Evolutionary conservation across 208 protist species (phyloP).

Genomic region (Wallacemonas rigidus): DNA sequence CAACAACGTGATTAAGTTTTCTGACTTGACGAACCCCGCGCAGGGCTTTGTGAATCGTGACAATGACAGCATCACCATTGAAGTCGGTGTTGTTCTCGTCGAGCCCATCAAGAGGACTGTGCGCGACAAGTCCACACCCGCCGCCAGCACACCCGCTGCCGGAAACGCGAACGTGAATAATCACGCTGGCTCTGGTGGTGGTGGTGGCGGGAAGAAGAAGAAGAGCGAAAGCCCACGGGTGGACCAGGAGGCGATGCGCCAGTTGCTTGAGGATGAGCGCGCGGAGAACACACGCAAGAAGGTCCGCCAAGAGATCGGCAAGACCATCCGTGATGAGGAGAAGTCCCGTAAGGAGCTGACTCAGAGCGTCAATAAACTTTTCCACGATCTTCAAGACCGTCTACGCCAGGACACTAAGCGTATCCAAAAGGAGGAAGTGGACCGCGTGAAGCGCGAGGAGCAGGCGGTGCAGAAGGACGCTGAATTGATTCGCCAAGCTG

Average conservation of each 20-base stretch:
- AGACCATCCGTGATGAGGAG: constrained; percentile 82
- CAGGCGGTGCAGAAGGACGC: constrained; percentile 73
- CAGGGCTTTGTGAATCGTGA: constrained; percentile 78
- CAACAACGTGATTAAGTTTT: constrained; percentile 89
- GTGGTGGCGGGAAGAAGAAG: constrained; percentile 49
- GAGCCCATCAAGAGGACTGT: constrained; percentile 61
- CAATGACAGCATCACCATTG: constrained; percentile 86
- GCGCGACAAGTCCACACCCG: constrained; percentile 45
- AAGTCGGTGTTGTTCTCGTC: constrained; percentile 89
- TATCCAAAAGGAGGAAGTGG: constrained; percentile 67
- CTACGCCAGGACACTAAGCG: constrained; percentile 74
- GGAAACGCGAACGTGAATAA: constrained; percentile 6
- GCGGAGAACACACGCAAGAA: constrained; percentile 71
- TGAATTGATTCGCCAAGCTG: constrained; percentile 76
- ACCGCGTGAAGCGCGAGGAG: constrained; percentile 81
- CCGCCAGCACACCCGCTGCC: constrained; percentile 21
- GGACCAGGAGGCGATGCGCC: constrained; percentile 66
- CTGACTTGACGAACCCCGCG: constrained; percentile 70
- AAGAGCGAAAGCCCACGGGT: constrained; percentile 49
- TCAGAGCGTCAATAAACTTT: constrained; percentile 60
- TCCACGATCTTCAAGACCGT: constrained; percentile 75
- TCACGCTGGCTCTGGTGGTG: constrained; percentile 12
- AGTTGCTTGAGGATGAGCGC: constrained; percentile 82
- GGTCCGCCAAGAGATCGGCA: constrained; percentile 80
- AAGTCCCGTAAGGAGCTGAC: constrained; percentile 81